Conservation (phyloP, 371 early-diverging fungal species). For the Nematocida major region DNA sequence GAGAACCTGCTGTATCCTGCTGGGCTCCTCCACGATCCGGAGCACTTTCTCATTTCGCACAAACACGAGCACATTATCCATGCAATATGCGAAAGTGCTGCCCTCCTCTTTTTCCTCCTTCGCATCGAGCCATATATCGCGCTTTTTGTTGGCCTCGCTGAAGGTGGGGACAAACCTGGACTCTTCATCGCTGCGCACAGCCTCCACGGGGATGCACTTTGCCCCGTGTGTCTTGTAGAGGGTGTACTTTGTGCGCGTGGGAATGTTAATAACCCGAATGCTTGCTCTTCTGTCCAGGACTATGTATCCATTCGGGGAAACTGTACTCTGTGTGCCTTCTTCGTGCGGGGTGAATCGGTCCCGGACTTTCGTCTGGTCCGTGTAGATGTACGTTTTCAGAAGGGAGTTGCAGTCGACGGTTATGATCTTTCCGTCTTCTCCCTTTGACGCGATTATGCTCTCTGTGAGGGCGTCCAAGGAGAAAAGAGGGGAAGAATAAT, state of each 20-base stretch:
- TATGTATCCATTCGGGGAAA: neutral
- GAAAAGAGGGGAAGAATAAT: slow-evolving; percentile 12
- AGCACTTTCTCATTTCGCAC: neutral
- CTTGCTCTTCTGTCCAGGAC: neutral
- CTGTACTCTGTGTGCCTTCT: neutral
- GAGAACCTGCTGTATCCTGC: neutral
- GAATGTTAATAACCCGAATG: neutral
- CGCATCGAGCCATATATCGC: too few species aligned
- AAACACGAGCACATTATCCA: neutral
- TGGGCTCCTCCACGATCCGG: neutral
- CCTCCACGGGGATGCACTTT: neutral
- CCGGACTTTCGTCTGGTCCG: neutral
- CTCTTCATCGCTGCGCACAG: neutral
- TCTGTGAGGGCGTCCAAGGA: too few species aligned
- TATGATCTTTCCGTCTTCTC: neutral
- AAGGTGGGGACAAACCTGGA: neutral
- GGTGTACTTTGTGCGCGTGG: neutral
- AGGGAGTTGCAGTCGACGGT: slow-evolving; percentile 8
- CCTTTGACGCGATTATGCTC: slow-evolving; percentile 9
- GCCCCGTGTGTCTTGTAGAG: neutral
- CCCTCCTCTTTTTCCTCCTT: too few species aligned
- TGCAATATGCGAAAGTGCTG: neutral
- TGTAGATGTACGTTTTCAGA: slow-evolving; percentile 6
- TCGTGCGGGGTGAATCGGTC: neutral
- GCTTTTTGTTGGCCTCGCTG: neutral